These are phyloP conservation scores for Pseudogymnoascus sp. DNA, from an alignment of 2,329 filamentous ascomycete species.

Conservation along the genomic window DNA sequence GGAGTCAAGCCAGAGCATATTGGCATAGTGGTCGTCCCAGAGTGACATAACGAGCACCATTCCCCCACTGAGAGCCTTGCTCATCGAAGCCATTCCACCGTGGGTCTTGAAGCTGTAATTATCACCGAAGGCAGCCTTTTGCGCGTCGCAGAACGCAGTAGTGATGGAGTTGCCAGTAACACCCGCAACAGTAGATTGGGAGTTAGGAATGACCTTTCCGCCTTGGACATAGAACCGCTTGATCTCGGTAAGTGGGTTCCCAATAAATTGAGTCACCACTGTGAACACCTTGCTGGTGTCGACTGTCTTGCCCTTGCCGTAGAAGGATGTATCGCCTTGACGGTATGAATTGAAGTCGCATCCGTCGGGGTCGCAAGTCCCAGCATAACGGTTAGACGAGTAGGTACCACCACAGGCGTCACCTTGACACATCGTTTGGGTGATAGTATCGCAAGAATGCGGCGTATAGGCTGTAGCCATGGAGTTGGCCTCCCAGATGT, in stretches of 20 bases:
- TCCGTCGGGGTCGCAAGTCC: slow-evolving; percentile 50
- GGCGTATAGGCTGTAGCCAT: slow-evolving; percentile 49
- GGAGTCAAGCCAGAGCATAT: slow-evolving; percentile 70
- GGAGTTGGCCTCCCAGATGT: slow-evolving; percentile 57
- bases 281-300: slow-evolving; percentile 45
- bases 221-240: slow-evolving; percentile 49
- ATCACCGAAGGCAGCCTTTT: slow-evolving; percentile 49
- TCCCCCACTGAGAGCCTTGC: slow-evolving; percentile 42
- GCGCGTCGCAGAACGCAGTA: slow-evolving; percentile 45
- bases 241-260: slow-evolving; percentile 42
- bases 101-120: slow-evolving; percentile 41
- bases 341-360: slow-evolving; percentile 56
- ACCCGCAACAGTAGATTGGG: slow-evolving; percentile 35
- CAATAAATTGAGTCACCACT: slow-evolving; percentile 51
- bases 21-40: slow-evolving; percentile 46
- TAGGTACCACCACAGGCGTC: slow-evolving; percentile 36
- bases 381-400: slow-evolving; percentile 39
- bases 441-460: slow-evolving; percentile 41
- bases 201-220: slow-evolving; percentile 43
- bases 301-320: slow-evolving; percentile 43
- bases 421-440: slow-evolving; percentile 35
- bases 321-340: slow-evolving; percentile 47
- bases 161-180: slow-evolving; percentile 45
- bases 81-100: slow-evolving; percentile 49
- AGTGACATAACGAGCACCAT: slow-evolving; percentile 58